Percentiles rank a stretch among this genome's conserved stretches.
These are phyloP conservation scores for Candida berthetii DNA, from an alignment of 805 yeast genomes.

Conservation along the genomic window DNA sequence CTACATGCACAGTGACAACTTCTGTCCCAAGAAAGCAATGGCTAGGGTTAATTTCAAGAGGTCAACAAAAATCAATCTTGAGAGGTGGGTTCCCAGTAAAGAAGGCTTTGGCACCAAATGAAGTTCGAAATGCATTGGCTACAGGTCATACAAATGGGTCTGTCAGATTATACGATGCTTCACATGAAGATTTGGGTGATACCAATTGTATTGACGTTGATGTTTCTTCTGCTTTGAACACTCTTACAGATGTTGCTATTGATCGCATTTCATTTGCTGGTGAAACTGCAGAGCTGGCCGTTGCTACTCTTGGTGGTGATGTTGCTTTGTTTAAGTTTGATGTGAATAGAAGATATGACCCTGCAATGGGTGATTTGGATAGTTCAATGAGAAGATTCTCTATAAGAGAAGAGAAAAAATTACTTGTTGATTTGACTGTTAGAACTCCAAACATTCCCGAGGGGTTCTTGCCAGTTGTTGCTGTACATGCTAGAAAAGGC, in stretches of 20 bases:
- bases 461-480: constrained; percentile 56
- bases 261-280: constrained; percentile 67
- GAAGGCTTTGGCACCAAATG: constrained; percentile 39
- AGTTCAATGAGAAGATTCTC: constrained; percentile 22
- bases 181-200: constrained; percentile 65
- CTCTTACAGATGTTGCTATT: constrained; percentile 40
- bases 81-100: constrained; percentile 76
- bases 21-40: constrained; percentile 61
- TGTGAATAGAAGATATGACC: constrained; percentile 37
- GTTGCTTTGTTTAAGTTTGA: constrained; percentile 72
- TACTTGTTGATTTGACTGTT: constrained; percentile 42
- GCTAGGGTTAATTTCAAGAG: constrained; percentile 69
- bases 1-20: constrained; percentile 48
- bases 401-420: constrained; percentile 18
- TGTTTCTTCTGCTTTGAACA: constrained; percentile 41
- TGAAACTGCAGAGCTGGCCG: constrained; percentile 69
- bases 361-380: constrained; percentile 26
- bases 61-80: constrained; percentile 38
- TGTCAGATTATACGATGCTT: constrained; percentile 78
- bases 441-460: constrained; percentile 48
- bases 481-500: constrained; percentile 38
- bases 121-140: constrained; percentile 53
- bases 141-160: constrained; percentile 88
- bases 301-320: constrained; percentile 63
- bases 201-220: constrained; percentile 54